A percentile compares a stretch with the other conserved stretches of the same genome.
Evolutionary conservation across 2,329 filamentous ascomycete genomes (phyloP).

Genomic region (Colletotrichum coccodes): DNA sequence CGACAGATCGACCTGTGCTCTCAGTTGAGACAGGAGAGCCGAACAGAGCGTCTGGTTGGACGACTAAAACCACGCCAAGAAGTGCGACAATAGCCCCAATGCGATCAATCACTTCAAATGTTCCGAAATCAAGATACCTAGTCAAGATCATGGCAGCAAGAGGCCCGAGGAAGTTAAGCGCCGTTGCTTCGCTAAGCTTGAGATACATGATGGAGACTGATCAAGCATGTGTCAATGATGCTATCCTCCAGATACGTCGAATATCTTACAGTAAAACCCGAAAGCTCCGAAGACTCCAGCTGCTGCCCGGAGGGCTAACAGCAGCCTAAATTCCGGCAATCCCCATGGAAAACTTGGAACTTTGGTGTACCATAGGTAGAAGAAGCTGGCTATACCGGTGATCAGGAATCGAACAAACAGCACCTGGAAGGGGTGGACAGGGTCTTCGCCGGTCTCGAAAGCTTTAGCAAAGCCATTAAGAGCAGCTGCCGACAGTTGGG

Average conservation of each 20-base stretch:
- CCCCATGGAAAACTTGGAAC: slow-evolving; percentile 2
- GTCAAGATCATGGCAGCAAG: slow-evolving; percentile 23
- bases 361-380: background rate
- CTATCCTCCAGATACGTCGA: accelerated
- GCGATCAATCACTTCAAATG: slow-evolving; percentile 12
- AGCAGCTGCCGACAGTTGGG: slow-evolving; percentile 19
- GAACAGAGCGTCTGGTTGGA: slow-evolving; percentile 20
- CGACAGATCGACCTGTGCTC: background rate
- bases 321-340: slow-evolving; percentile 1
- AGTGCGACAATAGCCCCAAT: slow-evolving; percentile 14
- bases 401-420: slow-evolving; percentile 29
- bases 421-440: slow-evolving; percentile 21
- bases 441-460: slow-evolving; percentile 18
- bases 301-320: slow-evolving; percentile 12
- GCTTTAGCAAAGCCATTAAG: slow-evolving; percentile 23
- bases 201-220: slow-evolving; percentile 28
- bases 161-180: slow-evolving; percentile 22
- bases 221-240: background rate
- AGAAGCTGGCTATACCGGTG: background rate
- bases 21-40: background rate
- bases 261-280: slow-evolving; percentile 21
- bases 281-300: slow-evolving; percentile 18
- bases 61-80: slow-evolving; percentile 12
- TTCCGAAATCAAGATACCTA: slow-evolving; percentile 16
- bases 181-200: slow-evolving; percentile 25